These are phyloP conservation scores for Skeletonema potamos DNA, from an alignment of 108 stramenopile genomes.

Conservation along the genomic window DNA sequence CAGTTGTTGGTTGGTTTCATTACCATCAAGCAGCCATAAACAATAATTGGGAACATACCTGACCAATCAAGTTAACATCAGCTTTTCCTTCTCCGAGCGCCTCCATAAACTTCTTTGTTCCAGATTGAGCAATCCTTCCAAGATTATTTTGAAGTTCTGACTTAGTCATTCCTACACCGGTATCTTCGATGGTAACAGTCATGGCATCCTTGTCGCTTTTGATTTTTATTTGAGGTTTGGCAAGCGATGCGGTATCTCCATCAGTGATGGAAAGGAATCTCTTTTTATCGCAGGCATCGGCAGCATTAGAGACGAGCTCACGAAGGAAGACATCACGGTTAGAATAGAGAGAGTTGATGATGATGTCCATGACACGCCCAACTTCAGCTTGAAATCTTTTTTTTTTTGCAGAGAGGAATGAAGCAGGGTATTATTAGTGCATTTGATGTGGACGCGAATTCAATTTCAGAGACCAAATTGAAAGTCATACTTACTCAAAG, in stretches of 20 bases:
- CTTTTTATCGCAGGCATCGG: conserved; percentile 99
- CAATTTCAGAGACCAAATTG: neutral
- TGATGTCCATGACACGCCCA: conserved; percentile 97
- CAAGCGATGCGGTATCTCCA: conserved; percentile 16
- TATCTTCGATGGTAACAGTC: conserved; percentile 93
- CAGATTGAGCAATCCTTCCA: conserved; percentile 93
- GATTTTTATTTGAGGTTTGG: conserved; percentile 76
- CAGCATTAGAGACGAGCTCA: conserved; percentile 92
- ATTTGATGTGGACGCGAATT: conserved; percentile 28
- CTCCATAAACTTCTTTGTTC: conserved; percentile 87
- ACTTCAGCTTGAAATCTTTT: conserved; percentile 90
- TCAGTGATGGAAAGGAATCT: conserved; percentile 89
- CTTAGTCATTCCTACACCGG: conserved; percentile 95
- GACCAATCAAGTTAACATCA: conserved; percentile 94
- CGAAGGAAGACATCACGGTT: conserved; percentile 81
- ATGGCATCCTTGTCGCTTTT: conserved; percentile 63
- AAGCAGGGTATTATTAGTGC: neutral
- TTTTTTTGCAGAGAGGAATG: neutral
- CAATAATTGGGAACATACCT: no score
- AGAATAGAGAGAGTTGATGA: conserved; percentile 97
- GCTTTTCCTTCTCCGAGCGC: conserved; percentile 80
- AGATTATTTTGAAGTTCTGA: conserved; percentile 95
- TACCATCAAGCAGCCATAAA: no score
- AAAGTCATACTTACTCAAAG: conserved; percentile 56
- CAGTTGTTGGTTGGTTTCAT: no score